phyloP scores from a whole-genome alignment of 2,329 filamentous ascomycete genomes.

The Xylariaceae sp. region DNA sequence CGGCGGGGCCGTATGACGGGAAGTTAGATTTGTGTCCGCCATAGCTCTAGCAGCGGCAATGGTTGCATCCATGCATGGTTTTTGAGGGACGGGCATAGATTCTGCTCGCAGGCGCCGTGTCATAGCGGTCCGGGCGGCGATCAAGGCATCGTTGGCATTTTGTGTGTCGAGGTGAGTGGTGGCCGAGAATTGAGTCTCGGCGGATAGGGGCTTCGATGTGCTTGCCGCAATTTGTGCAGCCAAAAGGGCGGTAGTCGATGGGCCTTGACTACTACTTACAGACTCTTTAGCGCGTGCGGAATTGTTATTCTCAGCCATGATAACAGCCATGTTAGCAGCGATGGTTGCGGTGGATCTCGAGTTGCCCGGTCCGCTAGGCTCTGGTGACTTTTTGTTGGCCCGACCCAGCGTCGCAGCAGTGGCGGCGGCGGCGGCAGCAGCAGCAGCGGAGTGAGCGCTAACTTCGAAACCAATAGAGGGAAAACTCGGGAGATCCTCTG shows the following conservation, averaged over 20 bases:
- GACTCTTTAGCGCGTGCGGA: constrained; percentile 52
- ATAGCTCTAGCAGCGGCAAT: constrained; percentile 64
- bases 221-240: constrained; percentile 52
- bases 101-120: constrained; percentile 57
- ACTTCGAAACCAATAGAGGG: constrained; percentile 58
- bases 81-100: constrained; percentile 50
- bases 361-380: constrained; percentile 61
- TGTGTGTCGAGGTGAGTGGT: constrained; percentile 40
- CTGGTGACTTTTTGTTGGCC: constrained; percentile 58
- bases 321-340: constrained; percentile 15
- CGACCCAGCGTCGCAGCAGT: constrained; percentile 71
- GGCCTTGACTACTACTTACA: constrained; percentile 57
- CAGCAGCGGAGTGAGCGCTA: constrained; percentile 33
- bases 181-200: constrained; percentile 54
- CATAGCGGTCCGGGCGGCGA: constrained; percentile 74
- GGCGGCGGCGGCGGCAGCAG: constrained; percentile 52
- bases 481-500: constrained; percentile 68
- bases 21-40: constrained; percentile 65
- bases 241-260: constrained; percentile 63
- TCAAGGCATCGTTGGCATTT: constrained; percentile 49
- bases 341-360: constrained; percentile 47
- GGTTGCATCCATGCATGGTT: constrained; percentile 49
- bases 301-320: constrained; percentile 30
- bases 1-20: constrained; percentile 44
- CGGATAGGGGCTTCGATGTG: constrained; percentile 44